phyloP scores from a whole-genome alignment of 257 asterid genomes.

The Solanum chmielewskii region DNA sequence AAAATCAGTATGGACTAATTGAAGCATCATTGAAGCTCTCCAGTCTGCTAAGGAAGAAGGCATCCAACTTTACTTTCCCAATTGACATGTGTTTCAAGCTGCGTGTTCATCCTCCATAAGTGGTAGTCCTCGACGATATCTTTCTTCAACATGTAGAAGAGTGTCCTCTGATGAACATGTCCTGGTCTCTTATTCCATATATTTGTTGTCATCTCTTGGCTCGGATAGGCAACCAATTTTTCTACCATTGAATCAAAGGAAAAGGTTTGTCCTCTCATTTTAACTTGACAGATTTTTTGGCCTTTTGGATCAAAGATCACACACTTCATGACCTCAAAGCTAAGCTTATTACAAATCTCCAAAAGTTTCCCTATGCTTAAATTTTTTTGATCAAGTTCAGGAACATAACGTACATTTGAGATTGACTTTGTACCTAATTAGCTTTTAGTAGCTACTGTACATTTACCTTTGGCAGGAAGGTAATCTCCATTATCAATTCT shows the following conservation, averaged over 20 bases:
- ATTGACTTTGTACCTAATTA: too few relatives aligned
- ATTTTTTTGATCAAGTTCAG: neutral
- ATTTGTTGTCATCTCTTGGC: too few relatives aligned
- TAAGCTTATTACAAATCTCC: neutral
- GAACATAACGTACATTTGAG: neutral
- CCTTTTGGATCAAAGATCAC: too few relatives aligned
- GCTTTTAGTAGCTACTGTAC: neutral
- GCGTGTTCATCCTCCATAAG: neutral
- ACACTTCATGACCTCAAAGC: too few relatives aligned
- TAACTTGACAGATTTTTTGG: too few relatives aligned
- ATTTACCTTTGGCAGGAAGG: neutral
- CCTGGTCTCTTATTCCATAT: neutral
- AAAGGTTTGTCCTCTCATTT: too few relatives aligned
- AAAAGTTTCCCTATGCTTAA: neutral
- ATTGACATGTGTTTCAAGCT: neutral
- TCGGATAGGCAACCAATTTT: too few relatives aligned
- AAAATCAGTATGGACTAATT: neutral
- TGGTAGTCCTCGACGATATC: neutral
- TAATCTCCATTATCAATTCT: neutral
- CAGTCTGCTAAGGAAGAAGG: neutral
- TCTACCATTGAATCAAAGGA: too few relatives aligned
- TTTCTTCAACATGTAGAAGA: neutral
- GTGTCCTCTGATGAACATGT: too few relatives aligned
- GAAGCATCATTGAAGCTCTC: neutral
- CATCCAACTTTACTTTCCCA: neutral